A percentile compares a stretch with the other conserved stretches of the same genome.
Evolutionary conservation across 306 rosid genomes (phyloP).

Genomic region (Ammopiptanthus mongolicus): DNA sequence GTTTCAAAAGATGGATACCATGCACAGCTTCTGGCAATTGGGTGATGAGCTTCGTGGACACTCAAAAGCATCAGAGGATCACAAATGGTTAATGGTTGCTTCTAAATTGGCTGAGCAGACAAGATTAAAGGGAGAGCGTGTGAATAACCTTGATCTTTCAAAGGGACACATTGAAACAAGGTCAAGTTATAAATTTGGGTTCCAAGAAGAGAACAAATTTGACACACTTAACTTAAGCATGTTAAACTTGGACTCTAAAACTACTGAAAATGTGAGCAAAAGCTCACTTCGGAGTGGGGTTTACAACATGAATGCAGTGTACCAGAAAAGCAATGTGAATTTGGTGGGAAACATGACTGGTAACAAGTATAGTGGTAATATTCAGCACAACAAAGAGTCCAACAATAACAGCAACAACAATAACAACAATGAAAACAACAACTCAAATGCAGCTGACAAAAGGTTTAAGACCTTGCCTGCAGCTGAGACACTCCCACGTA

Average conservation of each 20-base stretch:
- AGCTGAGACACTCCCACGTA: constrained; percentile 90
- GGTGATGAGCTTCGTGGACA: constrained; percentile 98
- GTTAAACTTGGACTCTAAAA: constrained; percentile 68
- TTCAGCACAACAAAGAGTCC: constrained; percentile 55
- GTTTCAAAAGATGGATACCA: constrained; percentile 63
- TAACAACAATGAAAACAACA: constrained; percentile 43
- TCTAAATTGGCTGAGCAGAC: constrained; percentile 97
- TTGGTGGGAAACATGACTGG: constrained; percentile 47
- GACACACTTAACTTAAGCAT: constrained; percentile 76
- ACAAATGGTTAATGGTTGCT: constrained; percentile 88
- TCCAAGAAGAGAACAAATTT: constrained; percentile 90
- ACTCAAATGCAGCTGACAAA: constrained; percentile 58
- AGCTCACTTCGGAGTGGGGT: constrained; percentile 53
- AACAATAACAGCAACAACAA: constrained; percentile 40
- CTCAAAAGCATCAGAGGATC: constrained; percentile 85
- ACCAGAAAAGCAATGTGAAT: constrained; percentile 65
- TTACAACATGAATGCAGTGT: constrained; percentile 64
- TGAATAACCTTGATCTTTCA: constrained; percentile 87
- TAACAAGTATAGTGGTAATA: constrained; percentile 62
- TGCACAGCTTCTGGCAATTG: constrained; percentile 90
- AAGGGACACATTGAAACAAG: constrained; percentile 67
- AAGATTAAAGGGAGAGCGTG: constrained; percentile 77
- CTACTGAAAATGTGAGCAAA: constrained; percentile 59
- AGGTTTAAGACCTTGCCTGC: constrained; percentile 99
- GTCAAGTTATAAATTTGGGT: constrained; percentile 74